Evolutionary conservation across 163 green algal species (phyloP).

Genomic region (Trebouxia gelatinosa): DNA sequence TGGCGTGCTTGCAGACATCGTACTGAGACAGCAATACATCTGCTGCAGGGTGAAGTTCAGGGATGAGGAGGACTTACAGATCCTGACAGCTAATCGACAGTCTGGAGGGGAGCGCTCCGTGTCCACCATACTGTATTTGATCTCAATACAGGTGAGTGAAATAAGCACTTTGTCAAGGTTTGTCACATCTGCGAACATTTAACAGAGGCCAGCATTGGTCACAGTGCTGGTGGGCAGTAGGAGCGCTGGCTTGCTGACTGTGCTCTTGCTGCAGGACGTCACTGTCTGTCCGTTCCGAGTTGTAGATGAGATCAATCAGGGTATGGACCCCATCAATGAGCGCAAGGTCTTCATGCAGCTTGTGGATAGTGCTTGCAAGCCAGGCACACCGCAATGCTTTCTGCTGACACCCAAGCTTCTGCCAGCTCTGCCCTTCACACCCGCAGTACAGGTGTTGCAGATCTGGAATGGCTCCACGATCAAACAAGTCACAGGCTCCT

Average conservation of each 20-base stretch:
- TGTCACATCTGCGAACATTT: too few species aligned
- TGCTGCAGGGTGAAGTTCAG: constrained; percentile 88
- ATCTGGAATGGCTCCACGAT: constrained; percentile 78
- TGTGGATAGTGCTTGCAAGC: constrained; percentile 59
- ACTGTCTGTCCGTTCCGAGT: constrained; percentile 94
- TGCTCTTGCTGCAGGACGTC: constrained; percentile 58
- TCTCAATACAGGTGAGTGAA: constrained; percentile 92
- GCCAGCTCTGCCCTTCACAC: constrained; percentile 74
- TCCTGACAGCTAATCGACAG: constrained; percentile 79
- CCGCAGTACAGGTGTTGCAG: constrained; percentile 76
- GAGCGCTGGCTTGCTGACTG: too few species aligned
- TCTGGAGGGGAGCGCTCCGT: constrained; percentile 92
- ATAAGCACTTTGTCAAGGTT: too few species aligned
- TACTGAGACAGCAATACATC: not conserved
- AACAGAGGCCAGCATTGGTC: too few species aligned
- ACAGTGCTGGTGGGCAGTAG: too few species aligned
- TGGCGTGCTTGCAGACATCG: not conserved
- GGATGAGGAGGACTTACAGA: constrained; percentile 67
- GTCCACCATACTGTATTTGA: constrained; percentile 96
- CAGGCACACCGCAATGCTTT: constrained; percentile 89
- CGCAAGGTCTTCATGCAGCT: constrained; percentile 93
- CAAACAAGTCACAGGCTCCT: constrained; percentile 15
- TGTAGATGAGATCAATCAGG: constrained; percentile 98
- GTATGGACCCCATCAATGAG: constrained; percentile 98
- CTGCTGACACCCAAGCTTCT: constrained; percentile 98